Percentiles rank a stretch among this genome's conserved stretches.
These are phyloP conservation scores for Apiotrichum sp. DNA, from an alignment of 1,284 basidiomycete genomes.

Conservation along the genomic window DNA sequence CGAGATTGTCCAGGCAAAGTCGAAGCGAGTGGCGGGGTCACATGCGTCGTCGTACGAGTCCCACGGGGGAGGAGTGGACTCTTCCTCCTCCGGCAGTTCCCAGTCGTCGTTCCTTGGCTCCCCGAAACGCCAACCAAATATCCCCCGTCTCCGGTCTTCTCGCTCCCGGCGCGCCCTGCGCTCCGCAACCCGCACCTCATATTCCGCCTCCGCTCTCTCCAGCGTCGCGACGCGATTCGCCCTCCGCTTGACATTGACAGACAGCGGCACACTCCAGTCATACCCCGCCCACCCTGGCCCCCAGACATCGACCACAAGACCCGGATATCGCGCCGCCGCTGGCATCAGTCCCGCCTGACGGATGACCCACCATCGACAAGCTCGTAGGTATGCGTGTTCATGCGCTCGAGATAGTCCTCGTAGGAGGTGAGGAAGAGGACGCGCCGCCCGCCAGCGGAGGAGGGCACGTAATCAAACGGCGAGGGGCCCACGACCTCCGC, in stretches of 20 bases:
- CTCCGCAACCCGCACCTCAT: too few species aligned
- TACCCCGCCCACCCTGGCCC: conserved; percentile 46
- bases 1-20: conserved; percentile 45
- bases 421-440: conserved; percentile 46
- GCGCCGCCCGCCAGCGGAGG: conserved; percentile 20
- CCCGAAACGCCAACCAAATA: too few species aligned
- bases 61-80: too few species aligned
- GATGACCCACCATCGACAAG: conserved; percentile 38
- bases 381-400: conserved; percentile 47
- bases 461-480: conserved; percentile 38
- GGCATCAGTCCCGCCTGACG: neutral
- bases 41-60: conserved; percentile 20
- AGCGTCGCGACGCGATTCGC: conserved; percentile 28
- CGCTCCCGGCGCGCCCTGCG: too few species aligned
- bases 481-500: conserved; percentile 35
- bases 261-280: conserved; percentile 33
- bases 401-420: conserved; percentile 43
- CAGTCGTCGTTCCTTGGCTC: neutral
- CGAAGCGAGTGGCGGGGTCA: conserved; percentile 23
- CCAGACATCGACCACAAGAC: conserved; percentile 43
- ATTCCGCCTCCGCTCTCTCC: conserved; percentile 17
- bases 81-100: too few species aligned
- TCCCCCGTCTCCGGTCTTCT: too few species aligned
- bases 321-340: conserved; percentile 43
- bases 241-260: conserved; percentile 37